Conservation (phyloP, 495 filamentous ascomycete species). For the Aspergillus baeticus region DNA sequence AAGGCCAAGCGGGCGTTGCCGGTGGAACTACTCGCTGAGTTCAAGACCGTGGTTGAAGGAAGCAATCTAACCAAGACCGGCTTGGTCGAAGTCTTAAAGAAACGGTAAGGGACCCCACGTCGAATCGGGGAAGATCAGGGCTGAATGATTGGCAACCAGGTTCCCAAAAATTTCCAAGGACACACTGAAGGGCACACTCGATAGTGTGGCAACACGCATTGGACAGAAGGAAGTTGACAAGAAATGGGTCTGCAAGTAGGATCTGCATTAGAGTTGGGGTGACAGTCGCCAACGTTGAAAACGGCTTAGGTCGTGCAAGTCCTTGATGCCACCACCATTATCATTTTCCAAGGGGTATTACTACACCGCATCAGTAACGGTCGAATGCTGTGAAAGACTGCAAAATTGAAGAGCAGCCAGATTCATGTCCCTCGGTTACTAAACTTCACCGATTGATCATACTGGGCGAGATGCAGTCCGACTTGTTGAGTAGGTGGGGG, state of each 20-base stretch:
- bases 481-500: background rate
- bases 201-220: conserved; percentile 64
- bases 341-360: background rate
- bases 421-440: background rate
- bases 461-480: background rate
- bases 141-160: conserved; percentile 27
- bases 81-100: conserved; percentile 72
- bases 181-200: conserved; percentile 70
- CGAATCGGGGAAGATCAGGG: background rate
- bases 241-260: conserved; percentile 54
- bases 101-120: conserved; percentile 40
- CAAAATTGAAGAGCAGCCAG: background rate
- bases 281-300: background rate
- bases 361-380: background rate
- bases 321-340: background rate
- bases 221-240: conserved; percentile 62
- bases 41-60: conserved; percentile 67
- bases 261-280: background rate
- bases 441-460: background rate
- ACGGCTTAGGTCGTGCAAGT: background rate
- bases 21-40: conserved; percentile 64
- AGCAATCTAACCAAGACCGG: conserved; percentile 74
- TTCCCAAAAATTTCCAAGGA: conserved; percentile 73
- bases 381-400: background rate
- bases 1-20: conserved; percentile 45